Base-by-base conservation (phyloP, 2,329 filamentous ascomycete species). In the Sarocladium brachiariae region DNA sequence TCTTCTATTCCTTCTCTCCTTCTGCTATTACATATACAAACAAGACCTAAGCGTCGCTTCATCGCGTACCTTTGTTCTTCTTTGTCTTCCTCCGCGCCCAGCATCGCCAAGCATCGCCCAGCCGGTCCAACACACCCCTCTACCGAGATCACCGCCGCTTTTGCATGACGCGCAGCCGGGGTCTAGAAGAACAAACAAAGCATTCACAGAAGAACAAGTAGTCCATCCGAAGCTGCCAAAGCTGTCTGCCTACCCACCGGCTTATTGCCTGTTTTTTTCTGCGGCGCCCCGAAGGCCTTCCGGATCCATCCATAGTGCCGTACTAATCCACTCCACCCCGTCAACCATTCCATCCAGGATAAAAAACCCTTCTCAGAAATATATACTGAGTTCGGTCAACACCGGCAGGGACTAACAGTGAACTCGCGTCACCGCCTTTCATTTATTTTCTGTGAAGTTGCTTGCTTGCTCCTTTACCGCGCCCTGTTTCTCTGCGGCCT, bases 271-370 rank as follows among this genome's bases (percentile, higher is more conserved):
- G 8, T 18, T 25, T 14, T 19, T 23, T 25, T 18, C 39, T 19
- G 9, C 39, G 7, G 6, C 6, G 11, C 3, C 4, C 21, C n/a
- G 24, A 9, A n/a, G 19, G 39, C 39, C 39, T 16, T 43, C 21
- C 43, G 25, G 43, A 30, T 47, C 43, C 43, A 30, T 47, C 43
- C 43, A 47, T 47, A 31, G 43, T 47, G 43, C 25, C 43, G 43
- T 47, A n/a, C n/a, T n/a, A n/a, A n/a, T n/a, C n/a, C n/a, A n/a
- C n/a, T n/a, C n/a, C n/a, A n/a, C n/a, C n/a, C n/a, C n/a, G n/a
- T n/a, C n/a, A n/a, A n/a, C n/a, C n/a, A n/a, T n/a, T n/a, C n/a
- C n/a, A n/a, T n/a, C n/a, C n/a, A n/a, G n/a, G n/a, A 19, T 30
- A 25, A 47, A 24, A 47, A 33, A 47, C 31, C 27, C 25, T 47